Evolutionary conservation across 2,329 filamentous ascomycete genomes (phyloP), one percentile per base, ranked within the genome.

Genomic region (Metarhizium brunneum): DNA sequence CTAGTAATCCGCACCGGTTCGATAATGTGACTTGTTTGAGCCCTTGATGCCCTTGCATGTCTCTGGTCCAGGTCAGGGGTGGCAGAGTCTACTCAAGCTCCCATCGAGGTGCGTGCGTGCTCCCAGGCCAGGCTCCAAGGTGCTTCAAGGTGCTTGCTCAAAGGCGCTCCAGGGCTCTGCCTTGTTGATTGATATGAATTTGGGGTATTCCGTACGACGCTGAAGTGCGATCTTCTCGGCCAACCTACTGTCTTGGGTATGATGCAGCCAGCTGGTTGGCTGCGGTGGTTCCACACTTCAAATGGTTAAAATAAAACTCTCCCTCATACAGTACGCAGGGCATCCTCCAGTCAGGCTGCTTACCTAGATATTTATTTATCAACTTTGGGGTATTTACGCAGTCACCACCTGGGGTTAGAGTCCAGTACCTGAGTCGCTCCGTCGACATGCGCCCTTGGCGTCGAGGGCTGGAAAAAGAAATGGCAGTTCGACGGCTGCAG

Each of bases 41-140:
- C 49, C 43, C 18, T 50, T 52, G 47, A 10, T 50, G 50, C 58
- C 58, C 58, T 58, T 60, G 58, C 58, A 57, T 60, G 58, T 58
- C 58, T 57, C 58, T 56, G 51, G 32, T 57, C 57, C 53, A 55
- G 45, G 55, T 54, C 54, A 49, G 53, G 53, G 55, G 43, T 54
- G 54, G n/a, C 8, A 18, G 25, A 18, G 48, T 13, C 16, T 25
- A 40, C 38, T 14, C 11, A 40, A 40, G 14, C 11, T 40, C 14
- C 38, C 38, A 40, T 11, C 38, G 14, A 16, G 38, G 13, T 35
- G 32, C 32, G 35, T 36, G 35, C 35, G 35, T 36, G 35, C 35
- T 36, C 35, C 35, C 7, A 11, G 8, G 13, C 13, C 13, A 13
- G 13, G 35, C 35, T 36, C 35, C 35, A 11, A 13, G 13, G 13